Evolutionary conservation across 2,329 filamentous ascomycete genomes (phyloP), one percentile per base, ranked within the genome.

Genomic region (Aureobasidium zeae): DNA sequence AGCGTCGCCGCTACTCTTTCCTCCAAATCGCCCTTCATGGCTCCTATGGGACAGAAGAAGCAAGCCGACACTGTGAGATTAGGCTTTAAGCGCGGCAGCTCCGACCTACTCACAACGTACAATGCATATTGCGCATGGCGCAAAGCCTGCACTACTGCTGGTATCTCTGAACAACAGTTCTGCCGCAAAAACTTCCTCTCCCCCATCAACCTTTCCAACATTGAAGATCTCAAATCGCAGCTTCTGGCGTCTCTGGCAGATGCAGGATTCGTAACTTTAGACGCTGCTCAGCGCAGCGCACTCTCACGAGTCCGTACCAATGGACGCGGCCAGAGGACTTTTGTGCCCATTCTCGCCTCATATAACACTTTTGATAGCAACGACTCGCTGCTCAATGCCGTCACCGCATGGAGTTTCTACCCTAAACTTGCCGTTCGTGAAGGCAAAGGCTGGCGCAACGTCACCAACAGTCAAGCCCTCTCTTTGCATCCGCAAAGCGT

Each of bases 161-260:
- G 74, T 6, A 72, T 76, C 34, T 86, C 83, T 36, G 89, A 96
- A 56, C 85, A 81, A 55, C 77, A 87, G 52, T 98, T 93, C 63
- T 98, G 91, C 66, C 81, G 83, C 55, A 95, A 94, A 67, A 94
- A 94, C 63, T 95, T 88, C 57, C 74, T 98, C 41, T 89, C 81
- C 48, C 74, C 82, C n/a, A 87, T 93, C 59, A 91, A 86, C 3
- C 72, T 98, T 3, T 72, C 79, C 34, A 94, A 91, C 50, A 94
- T 98, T 51, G 91, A 98, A 61, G 91, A 98, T 54, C 73, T 96
- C 42, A 98, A 96, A 63, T 83, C 84, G 5, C 91, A 98, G 56
- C 76, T 98, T 0, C 71, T 95, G 1, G 80, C 85, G 2, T 83
- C 86, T 0, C 72, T 98, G 1, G 83, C 82, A 5, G 91, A 96